Conservation (phyloP, 1,139 yeast species). For the Hyphopichia buzzinii region DNA sequence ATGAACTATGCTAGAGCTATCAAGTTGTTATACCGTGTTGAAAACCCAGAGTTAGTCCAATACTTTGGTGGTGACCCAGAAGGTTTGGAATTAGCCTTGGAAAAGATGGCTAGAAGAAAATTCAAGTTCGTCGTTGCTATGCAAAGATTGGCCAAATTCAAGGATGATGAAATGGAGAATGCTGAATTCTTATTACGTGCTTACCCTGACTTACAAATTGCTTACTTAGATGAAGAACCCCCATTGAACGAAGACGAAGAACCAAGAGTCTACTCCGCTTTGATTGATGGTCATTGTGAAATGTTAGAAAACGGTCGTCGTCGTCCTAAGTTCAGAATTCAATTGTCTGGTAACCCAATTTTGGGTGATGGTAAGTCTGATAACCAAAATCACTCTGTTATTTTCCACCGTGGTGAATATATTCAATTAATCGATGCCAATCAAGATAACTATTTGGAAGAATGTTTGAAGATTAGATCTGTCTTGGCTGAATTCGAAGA, state of each 20-base stretch:
- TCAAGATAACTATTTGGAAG: constrained; percentile 97
- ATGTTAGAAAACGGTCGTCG: constrained; percentile 97
- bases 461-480: constrained; percentile 95
- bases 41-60: constrained; percentile 97
- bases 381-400: constrained; percentile 95
- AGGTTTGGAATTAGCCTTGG: constrained; percentile 90
- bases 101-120: constrained; percentile 99
- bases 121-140: constrained; percentile 95
- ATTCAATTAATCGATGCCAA: constrained; percentile 97
- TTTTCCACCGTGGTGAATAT: constrained; percentile 98
- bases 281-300: constrained; percentile 98
- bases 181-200: constrained; percentile 98
- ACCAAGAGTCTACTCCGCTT: constrained; percentile 93
- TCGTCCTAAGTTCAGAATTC: constrained; percentile 97
- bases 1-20: constrained; percentile 99
- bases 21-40: constrained; percentile 95
- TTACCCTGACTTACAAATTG: constrained; percentile 97
- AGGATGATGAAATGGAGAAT: constrained; percentile 96
- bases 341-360: constrained; percentile 97
- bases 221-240: constrained; percentile 93
- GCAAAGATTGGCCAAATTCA: constrained; percentile 97
- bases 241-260: constrained; percentile 93
- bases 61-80: constrained; percentile 99
- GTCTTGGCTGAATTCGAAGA: constrained; percentile 98
- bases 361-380: constrained; percentile 99